Evolutionary conservation across 768 basidiomycete genomes (phyloP).

Genomic region (Crucibulum laeve): DNA sequence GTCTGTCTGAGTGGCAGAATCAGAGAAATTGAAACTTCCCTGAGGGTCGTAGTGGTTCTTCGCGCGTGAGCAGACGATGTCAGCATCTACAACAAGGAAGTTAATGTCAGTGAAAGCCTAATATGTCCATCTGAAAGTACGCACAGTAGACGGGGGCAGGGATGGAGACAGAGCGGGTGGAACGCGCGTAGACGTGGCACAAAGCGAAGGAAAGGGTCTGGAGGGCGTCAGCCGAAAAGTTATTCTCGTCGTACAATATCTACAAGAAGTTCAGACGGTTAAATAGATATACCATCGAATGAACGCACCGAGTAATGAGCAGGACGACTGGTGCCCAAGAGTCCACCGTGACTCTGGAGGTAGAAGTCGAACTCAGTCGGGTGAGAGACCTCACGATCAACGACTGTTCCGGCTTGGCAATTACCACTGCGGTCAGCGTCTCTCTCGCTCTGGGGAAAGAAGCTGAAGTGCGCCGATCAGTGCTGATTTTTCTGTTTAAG

Average conservation of each 20-base stretch:
- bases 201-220: conserved; percentile 66
- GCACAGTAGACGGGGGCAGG: conserved; percentile 80
- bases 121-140: conserved; percentile 14
- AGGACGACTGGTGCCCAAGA: conserved; percentile 68
- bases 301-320: conserved; percentile 42
- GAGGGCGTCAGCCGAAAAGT: conserved; percentile 61
- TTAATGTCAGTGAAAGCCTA: not conserved
- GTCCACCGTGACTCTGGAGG: conserved; percentile 70
- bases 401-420: conserved; percentile 74
- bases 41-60: conserved; percentile 78
- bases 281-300: not conserved
- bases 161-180: conserved; percentile 78
- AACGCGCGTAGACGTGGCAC: conserved; percentile 57
- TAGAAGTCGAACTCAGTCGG: conserved; percentile 79
- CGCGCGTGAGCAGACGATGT: conserved; percentile 77
- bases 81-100: conserved; percentile 54
- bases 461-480: not conserved
- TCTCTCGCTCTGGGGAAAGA: conserved; percentile 13
- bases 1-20: conserved; percentile 47
- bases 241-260: conserved; percentile 47
- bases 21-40: conserved; percentile 53
- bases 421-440: conserved; percentile 69
- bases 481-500: not conserved
- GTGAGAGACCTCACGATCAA: conserved; percentile 67
- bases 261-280: conserved; percentile 8